Conservation (phyloP, 805 yeast genomes). For the Ogataea trehaloabstinens region DNA sequence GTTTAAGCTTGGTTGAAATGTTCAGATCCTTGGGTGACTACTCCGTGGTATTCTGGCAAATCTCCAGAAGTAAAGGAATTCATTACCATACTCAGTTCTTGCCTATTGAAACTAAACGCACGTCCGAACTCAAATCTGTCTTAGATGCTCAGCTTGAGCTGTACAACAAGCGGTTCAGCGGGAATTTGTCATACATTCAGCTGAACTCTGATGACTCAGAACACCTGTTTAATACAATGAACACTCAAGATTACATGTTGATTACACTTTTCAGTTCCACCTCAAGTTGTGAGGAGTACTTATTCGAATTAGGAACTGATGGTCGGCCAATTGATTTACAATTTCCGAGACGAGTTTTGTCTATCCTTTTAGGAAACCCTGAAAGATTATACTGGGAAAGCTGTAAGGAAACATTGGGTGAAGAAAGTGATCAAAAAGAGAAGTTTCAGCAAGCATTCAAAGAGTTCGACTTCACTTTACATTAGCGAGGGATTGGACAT, state of each 20-base stretch:
- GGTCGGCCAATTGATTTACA: constrained; percentile 58
- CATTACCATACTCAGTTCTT: constrained; percentile 78
- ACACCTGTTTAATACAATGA: constrained; percentile 23
- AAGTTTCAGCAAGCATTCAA: constrained; percentile 56
- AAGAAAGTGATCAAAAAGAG: constrained; percentile 64
- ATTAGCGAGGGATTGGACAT: too few relatives aligned
- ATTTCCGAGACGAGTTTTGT: constrained; percentile 79
- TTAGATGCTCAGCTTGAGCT: constrained; percentile 41
- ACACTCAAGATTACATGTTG: constrained; percentile 37
- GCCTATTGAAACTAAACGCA: constrained; percentile 49
- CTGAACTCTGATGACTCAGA: constrained; percentile 24
- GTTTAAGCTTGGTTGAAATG: constrained; percentile 48
- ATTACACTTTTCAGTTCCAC: constrained; percentile 26
- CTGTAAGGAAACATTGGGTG: constrained; percentile 61
- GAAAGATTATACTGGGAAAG: constrained; percentile 74
- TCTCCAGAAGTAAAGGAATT: constrained; percentile 59
- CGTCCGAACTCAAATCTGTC: constrained; percentile 41
- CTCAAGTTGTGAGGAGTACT: constrained; percentile 20
- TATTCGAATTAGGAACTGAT: constrained; percentile 29
- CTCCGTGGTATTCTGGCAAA: constrained; percentile 65
- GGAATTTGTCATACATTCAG: constrained; percentile 39
- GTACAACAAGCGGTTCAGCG: constrained; percentile 50
- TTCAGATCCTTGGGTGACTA: constrained; percentile 38
- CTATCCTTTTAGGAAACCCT: constrained; percentile 57
- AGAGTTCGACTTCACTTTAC: constrained; percentile 50